Conservation (phyloP, 139 green algal genomes). For the Closterium sp. region DNA sequence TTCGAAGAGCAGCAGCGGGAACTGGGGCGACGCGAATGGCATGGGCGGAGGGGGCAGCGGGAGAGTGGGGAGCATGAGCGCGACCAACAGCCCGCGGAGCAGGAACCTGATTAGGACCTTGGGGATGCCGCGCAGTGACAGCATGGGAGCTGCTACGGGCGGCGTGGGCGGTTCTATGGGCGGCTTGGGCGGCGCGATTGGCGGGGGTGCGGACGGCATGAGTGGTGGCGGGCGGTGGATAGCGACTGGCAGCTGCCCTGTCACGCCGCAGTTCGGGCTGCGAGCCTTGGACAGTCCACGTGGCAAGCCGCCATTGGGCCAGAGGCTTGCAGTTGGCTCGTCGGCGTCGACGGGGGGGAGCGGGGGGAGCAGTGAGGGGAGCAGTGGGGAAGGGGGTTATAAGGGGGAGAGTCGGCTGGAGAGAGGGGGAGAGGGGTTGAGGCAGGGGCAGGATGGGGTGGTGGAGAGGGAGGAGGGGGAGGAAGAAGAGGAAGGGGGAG, state of each 20-base stretch:
- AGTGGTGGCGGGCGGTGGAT: neutral
- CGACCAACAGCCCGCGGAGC: neutral
- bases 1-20: neutral
- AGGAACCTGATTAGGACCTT: neutral
- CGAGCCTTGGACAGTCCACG: neutral
- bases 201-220: neutral
- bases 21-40: neutral
- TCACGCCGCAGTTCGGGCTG: neutral
- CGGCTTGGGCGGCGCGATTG: neutral
- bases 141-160: neutral
- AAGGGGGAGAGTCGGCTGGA: neutral
- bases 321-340: neutral
- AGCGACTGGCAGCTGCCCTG: neutral
- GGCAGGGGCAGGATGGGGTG: neutral
- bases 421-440: neutral
- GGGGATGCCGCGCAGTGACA: neutral
- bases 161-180: neutral
- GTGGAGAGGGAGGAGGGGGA: neutral
- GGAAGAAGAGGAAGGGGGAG: neutral
- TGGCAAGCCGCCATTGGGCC: neutral
- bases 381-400: neutral
- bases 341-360: neutral
- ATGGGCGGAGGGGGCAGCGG: neutral
- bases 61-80: neutral
- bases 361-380: neutral